Conservation (phyloP, 1,139 yeast species). For the Lodderomyces theae region DNA sequence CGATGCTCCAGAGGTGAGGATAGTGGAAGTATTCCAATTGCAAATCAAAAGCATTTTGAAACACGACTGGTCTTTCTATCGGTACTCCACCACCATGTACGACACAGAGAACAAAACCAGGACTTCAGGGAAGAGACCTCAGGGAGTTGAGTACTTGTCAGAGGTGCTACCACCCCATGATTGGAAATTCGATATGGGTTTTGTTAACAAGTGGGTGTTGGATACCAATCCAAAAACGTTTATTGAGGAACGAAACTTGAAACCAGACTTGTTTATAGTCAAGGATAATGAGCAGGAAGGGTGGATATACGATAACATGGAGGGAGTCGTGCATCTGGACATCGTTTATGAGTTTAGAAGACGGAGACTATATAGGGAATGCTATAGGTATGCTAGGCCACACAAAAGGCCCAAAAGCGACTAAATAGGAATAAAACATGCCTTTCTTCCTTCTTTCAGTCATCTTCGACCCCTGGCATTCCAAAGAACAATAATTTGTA, state of each 20-base stretch:
- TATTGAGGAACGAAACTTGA: slow-evolving; percentile 46
- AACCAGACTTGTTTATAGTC: slow-evolving; percentile 21
- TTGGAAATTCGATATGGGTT: slow-evolving; percentile 66
- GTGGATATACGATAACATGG: slow-evolving; percentile 39
- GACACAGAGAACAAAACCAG: slow-evolving; percentile 51
- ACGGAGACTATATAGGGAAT: slow-evolving; percentile 51
- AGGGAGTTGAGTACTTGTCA: slow-evolving; percentile 56
- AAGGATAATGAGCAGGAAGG: slow-evolving; percentile 44
- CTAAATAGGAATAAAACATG: slow-evolving; percentile 15
- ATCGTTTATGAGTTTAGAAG: slow-evolving; percentile 46
- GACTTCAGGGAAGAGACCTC: slow-evolving; percentile 57
- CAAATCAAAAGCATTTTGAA: slow-evolving; percentile 64
- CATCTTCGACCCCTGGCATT: slow-evolving; percentile 36
- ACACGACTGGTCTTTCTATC: slow-evolving; percentile 50
- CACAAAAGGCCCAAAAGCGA: slow-evolving; percentile 11
- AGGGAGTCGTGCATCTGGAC: slow-evolving; percentile 24
- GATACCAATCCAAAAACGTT: slow-evolving; percentile 56
- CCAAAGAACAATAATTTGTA: slow-evolving; percentile 57
- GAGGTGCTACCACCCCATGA: slow-evolving; percentile 66
- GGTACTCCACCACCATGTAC: slow-evolving; percentile 44
- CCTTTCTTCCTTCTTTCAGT: background rate
- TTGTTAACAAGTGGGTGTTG: slow-evolving; percentile 62
- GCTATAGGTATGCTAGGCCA: slow-evolving; percentile 39
- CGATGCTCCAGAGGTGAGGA: slow-evolving; percentile 57
- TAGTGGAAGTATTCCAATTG: slow-evolving; percentile 75